Base-by-base conservation (phyloP, 225 moss, liverwort and hornwort genomes). In the Pleurozium schreberi region DNA sequence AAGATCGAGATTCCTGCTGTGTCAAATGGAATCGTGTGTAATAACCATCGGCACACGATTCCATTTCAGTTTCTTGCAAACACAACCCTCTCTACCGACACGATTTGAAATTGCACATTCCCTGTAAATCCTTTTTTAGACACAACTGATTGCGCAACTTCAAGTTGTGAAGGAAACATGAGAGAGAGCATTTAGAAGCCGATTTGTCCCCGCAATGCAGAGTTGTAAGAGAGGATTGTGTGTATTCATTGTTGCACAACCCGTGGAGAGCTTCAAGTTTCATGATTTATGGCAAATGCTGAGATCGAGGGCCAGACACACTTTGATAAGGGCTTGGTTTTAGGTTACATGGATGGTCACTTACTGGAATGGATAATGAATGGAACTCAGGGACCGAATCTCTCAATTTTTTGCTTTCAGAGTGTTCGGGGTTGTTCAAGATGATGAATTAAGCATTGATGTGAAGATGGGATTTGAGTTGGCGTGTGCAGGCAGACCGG, bases 401-500 rank as follows among this genome's bases (percentile, higher is more conserved):
- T 58, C 6, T 59, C 18, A 14, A 62, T 7, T 19, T 25, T 45
- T 25, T 78, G 38, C 31, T 78, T 69, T 62, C 52, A n/a, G 69
- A 77, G 61, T 60, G 40, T 83, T 87, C 43, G 38, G 45, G 22
- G 57, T 50, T 43, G 85, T 63, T 33, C 27, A 68, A 85, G 74
- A 60, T 43, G 53, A 49, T 28, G 68, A 83, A 17, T 47, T 26
- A 67, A 67, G 65, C 43, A 19, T 73, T 82, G 78, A 65, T 58
- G 67, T 57, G 52, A 47, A 38, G 65, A 59, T 78, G 87, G 73
- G 31, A 19, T 66, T 82, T 50, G 65, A 71, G 57, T 84, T 88
- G 86, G 79, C 84, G 62, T 88, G 80, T 87, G 89, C 96, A 96
- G 95, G 90, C 68, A 82, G 90, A 60, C 83, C 84, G 62, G 85